phyloP scores from a whole-genome alignment of 306 rosid species.

The Quercus gilva region DNA sequence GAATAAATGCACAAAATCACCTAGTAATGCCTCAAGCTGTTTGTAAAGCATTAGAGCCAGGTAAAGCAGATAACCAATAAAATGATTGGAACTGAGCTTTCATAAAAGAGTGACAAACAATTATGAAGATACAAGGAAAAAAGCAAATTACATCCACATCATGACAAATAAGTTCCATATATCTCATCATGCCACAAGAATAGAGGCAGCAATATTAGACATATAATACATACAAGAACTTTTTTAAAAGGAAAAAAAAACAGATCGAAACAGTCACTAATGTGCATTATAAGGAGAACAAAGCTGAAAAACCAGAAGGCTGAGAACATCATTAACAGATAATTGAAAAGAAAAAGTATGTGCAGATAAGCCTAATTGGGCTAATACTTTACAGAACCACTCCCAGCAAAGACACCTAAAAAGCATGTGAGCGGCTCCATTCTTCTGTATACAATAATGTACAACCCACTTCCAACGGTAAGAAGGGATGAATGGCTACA shows the following conservation, averaged over 20 bases:
- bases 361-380: conserved; percentile 47
- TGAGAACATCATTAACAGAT: conserved; percentile 41
- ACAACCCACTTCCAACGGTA: conserved; percentile 69
- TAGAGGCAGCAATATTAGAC: conserved; percentile 12
- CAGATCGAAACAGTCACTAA: conserved; percentile 21
- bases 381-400: conserved; percentile 66
- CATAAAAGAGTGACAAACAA: neutral
- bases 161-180: conserved; percentile 5
- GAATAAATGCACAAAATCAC: neutral
- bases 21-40: neutral
- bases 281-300: conserved; percentile 39
- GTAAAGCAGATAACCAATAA: neutral
- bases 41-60: neutral
- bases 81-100: neutral
- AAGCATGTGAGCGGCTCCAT: conserved; percentile 55
- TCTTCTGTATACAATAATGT: conserved; percentile 84
- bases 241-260: conserved; percentile 11
- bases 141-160: conserved; percentile 5
- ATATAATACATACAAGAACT: conserved; percentile 35
- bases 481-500: conserved; percentile 49
- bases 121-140: neutral
- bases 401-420: conserved; percentile 55
- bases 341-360: conserved; percentile 42
- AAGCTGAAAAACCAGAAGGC: conserved; percentile 38
- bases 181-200: conserved; percentile 16